Conservation (phyloP, 1,284 basidiomycete genomes). For the Anthracocystis setariae region DNA sequence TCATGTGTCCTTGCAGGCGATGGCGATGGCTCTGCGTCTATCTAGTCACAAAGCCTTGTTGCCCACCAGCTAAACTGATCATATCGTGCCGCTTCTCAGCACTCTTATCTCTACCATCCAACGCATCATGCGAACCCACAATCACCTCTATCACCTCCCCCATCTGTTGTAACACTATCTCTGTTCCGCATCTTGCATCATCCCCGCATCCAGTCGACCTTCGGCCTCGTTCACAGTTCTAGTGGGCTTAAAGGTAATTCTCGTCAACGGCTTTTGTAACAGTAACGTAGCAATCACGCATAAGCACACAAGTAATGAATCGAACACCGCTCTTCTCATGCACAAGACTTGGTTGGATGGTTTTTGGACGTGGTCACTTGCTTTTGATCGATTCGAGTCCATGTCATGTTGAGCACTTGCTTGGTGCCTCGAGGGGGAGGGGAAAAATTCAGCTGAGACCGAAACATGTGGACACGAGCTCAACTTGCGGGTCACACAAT, state of each 20-base stretch:
- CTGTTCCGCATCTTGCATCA: slow-evolving; percentile 24
- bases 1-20: slow-evolving; percentile 25
- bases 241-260: slow-evolving; percentile 19
- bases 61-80: slow-evolving; percentile 9
- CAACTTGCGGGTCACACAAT: no score
- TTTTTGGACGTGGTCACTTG: neutral
- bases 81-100: no score
- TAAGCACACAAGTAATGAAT: slow-evolving; percentile 29
- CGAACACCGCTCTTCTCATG: slow-evolving; percentile 12
- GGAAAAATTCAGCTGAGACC: no score
- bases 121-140: neutral
- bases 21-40: slow-evolving; percentile 42
- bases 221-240: slow-evolving; percentile 22
- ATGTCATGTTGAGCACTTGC: no score
- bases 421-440: no score
- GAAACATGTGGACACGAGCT: no score
- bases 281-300: slow-evolving; percentile 39
- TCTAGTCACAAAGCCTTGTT: slow-evolving; percentile 9
- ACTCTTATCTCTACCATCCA: slow-evolving; percentile 1
- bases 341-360: neutral
- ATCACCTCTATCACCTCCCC: neutral
- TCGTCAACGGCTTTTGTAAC: slow-evolving; percentile 45
- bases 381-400: neutral
- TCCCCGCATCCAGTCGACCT: slow-evolving; percentile 32
- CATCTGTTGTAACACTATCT: slow-evolving; percentile 24